phyloP scores from a whole-genome alignment of 192 early-diverging fungal species.

The Coemansia sp. region DNA sequence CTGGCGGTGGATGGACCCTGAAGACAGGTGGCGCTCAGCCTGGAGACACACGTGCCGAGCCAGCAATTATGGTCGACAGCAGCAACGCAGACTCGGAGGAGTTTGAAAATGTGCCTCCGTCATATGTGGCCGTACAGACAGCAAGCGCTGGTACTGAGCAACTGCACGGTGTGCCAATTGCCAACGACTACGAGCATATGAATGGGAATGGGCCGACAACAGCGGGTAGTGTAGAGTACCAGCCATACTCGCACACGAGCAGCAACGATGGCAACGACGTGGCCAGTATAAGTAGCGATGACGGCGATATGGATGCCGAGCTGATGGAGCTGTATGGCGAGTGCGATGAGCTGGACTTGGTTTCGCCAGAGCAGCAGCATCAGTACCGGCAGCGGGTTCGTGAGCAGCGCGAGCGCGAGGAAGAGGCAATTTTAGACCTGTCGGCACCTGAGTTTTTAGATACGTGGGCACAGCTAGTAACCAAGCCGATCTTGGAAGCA shows the following conservation, averaged over 20 bases:
- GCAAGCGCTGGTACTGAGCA: background rate
- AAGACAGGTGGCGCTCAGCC: slow-evolving; percentile 16
- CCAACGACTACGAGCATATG: background rate
- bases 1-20: slow-evolving; percentile 67
- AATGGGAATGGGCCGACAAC: background rate
- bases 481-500: slow-evolving; percentile 12
- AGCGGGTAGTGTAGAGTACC: slow-evolving; percentile 10
- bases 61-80: slow-evolving; percentile 17
- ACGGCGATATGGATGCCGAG: slow-evolving; percentile 11
- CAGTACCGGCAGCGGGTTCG: slow-evolving; percentile 20
- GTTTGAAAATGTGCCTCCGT: slow-evolving; percentile 56
- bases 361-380: slow-evolving; percentile 16
- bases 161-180: background rate
- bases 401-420: slow-evolving; percentile 28
- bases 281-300: background rate
- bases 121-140: background rate
- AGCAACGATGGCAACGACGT: slow-evolving; percentile 9
- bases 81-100: slow-evolving; percentile 47
- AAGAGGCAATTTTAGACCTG: slow-evolving; percentile 30
- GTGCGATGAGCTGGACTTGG: slow-evolving; percentile 10
- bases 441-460: slow-evolving; percentile 30
- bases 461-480: slow-evolving; percentile 35
- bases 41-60: background rate
- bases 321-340: slow-evolving; percentile 26
- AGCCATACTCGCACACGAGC: slow-evolving; percentile 12